Conservation (phyloP, 208 protist species). For the Leishmania lainsoni region DNA sequence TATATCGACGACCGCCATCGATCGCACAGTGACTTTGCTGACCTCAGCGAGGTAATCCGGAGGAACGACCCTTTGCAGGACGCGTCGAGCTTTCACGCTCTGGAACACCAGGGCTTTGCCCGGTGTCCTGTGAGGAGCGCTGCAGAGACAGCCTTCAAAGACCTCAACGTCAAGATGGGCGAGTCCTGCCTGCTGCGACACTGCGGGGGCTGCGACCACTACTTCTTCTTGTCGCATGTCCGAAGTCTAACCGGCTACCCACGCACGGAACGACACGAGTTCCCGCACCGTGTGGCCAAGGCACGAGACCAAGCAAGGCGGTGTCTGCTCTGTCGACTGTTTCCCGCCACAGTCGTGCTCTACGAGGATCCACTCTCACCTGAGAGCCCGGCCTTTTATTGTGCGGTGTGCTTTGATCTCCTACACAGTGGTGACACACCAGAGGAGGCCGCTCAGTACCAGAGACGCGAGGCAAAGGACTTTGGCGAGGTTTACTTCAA, state of each 20-base stretch:
- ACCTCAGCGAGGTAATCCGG: slow-evolving; percentile 60
- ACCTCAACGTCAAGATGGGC: slow-evolving; percentile 66
- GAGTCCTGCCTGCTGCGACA: slow-evolving; percentile 74
- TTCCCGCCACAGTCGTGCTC: slow-evolving; percentile 67
- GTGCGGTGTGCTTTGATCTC: slow-evolving; percentile 67
- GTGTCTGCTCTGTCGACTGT: slow-evolving; percentile 62
- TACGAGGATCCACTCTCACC: slow-evolving; percentile 65
- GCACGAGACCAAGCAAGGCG: slow-evolving; percentile 36
- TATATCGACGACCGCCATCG: slow-evolving; percentile 83
- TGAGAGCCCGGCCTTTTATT: slow-evolving; percentile 56
- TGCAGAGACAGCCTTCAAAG: slow-evolving; percentile 62
- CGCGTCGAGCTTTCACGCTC: not conserved
- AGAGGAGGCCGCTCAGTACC: slow-evolving; percentile 46
- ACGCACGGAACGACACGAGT: slow-evolving; percentile 38
- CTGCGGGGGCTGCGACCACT: slow-evolving; percentile 74
- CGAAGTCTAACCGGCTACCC: slow-evolving; percentile 42
- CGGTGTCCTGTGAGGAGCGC: slow-evolving; percentile 68
- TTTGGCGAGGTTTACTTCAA: slow-evolving; percentile 51
- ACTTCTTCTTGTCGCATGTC: slow-evolving; percentile 64
- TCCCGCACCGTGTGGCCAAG: slow-evolving; percentile 64
- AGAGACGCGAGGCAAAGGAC: slow-evolving; percentile 35
- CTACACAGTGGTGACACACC: slow-evolving; percentile 56
- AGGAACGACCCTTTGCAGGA: slow-evolving; percentile 36
- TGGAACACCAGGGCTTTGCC: slow-evolving; percentile 46
- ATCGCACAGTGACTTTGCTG: slow-evolving; percentile 48